Conservation (phyloP, 805 yeast genomes). For the Saturnispora quitensis region DNA sequence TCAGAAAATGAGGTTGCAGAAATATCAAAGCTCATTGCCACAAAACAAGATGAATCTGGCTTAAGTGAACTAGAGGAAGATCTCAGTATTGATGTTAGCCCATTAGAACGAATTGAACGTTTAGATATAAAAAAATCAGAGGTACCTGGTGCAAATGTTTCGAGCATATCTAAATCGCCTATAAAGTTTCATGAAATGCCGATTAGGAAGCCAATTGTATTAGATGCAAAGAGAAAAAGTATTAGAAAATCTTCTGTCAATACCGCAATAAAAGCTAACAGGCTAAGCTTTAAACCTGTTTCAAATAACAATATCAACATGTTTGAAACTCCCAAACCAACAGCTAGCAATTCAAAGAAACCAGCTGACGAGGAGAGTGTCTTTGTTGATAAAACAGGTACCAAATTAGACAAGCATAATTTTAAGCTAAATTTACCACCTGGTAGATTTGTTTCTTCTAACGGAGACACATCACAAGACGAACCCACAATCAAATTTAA, state of each 20-base stretch:
- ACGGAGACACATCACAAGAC: constrained; percentile 9
- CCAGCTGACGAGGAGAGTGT: constrained; percentile 14
- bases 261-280: not conserved
- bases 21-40: constrained; percentile 15
- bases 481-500: constrained; percentile 25
- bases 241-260: constrained; percentile 13
- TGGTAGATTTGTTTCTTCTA: constrained; percentile 1
- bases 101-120: constrained; percentile 24
- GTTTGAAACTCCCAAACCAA: constrained; percentile 5
- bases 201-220: constrained; percentile 24
- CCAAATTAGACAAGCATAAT: not conserved
- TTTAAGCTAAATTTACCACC: constrained; percentile 19
- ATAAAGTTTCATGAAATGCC: constrained; percentile 28
- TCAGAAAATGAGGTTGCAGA: constrained; percentile 16
- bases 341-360: not conserved
- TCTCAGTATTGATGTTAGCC: constrained; percentile 19
- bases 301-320: not conserved
- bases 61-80: constrained; percentile 20
- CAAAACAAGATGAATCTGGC: constrained; percentile 16
- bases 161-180: constrained; percentile 20
- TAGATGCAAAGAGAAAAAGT: constrained; percentile 23
- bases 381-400: constrained; percentile 12
- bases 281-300: not conserved
- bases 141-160: constrained; percentile 12
- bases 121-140: constrained; percentile 15